Conservation (phyloP, 2,329 filamentous ascomycete genomes). For the Zarea fungicola region DNA sequence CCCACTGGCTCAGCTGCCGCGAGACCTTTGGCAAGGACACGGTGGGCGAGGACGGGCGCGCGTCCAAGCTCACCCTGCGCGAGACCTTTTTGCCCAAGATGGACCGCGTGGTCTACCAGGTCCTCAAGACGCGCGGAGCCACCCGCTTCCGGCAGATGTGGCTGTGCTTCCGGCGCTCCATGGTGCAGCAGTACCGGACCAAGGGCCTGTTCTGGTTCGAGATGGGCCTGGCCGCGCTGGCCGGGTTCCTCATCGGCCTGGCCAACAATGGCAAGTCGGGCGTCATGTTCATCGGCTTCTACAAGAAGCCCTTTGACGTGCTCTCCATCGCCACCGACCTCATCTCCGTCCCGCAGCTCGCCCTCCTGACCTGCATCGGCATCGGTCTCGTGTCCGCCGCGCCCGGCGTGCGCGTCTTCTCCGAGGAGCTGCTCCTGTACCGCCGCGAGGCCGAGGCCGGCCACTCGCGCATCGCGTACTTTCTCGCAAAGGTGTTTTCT, state of each 20-base stretch:
- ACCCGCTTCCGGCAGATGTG: slow-evolving; percentile 43
- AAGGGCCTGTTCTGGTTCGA: slow-evolving; percentile 49
- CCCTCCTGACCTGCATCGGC: slow-evolving; percentile 47
- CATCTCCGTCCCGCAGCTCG: slow-evolving; percentile 44
- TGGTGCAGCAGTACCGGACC: slow-evolving; percentile 52
- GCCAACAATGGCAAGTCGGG: slow-evolving; percentile 45
- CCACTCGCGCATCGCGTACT: slow-evolving; percentile 52
- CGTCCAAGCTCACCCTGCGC: too few relatives aligned
- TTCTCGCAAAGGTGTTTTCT: slow-evolving; percentile 48
- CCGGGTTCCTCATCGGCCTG: slow-evolving; percentile 50
- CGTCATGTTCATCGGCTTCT: slow-evolving; percentile 48
- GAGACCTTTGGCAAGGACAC: too few relatives aligned
- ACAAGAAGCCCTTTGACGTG: slow-evolving; percentile 43
- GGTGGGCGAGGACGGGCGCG: too few relatives aligned
- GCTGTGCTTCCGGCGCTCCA: slow-evolving; percentile 47
- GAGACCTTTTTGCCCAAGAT: slow-evolving; percentile 30
- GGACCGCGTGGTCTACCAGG: too few relatives aligned
- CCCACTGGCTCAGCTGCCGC: slow-evolving; percentile 37
- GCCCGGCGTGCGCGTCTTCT: slow-evolving; percentile 52
- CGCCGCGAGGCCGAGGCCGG: slow-evolving; percentile 51
- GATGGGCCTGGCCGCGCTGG: slow-evolving; percentile 45
- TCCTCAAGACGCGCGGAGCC: slow-evolving; percentile 47
- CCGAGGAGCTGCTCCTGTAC: slow-evolving; percentile 50
- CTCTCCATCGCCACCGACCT: slow-evolving; percentile 49
- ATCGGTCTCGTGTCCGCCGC: slow-evolving; percentile 51